phyloP scores from a whole-genome alignment of 1,284 basidiomycete genomes.

The Boletus sp. region DNA sequence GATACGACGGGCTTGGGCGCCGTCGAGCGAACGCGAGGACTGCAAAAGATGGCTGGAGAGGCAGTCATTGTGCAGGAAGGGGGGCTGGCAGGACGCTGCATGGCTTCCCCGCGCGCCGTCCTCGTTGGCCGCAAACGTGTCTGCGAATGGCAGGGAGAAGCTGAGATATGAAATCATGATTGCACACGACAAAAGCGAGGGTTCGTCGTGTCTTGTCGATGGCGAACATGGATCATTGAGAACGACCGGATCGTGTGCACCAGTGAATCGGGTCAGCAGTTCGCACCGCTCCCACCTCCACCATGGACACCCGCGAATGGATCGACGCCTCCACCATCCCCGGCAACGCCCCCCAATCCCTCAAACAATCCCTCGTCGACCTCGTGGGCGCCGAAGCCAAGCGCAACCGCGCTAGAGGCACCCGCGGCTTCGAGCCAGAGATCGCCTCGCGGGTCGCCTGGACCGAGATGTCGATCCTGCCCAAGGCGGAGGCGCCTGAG shows the following conservation, averaged over 20 bases:
- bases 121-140: constrained; percentile 15
- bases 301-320: constrained; percentile 14
- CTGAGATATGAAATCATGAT: constrained; percentile 3
- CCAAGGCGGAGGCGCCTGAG: constrained; percentile 36
- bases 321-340: constrained; percentile 21
- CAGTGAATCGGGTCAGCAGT: too few relatives aligned
- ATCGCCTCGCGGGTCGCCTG: constrained; percentile 22
- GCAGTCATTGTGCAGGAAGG: background rate
- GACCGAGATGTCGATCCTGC: constrained; percentile 38
- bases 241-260: too few relatives aligned
- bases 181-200: too few relatives aligned
- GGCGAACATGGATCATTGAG: too few relatives aligned
- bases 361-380: constrained; percentile 28
- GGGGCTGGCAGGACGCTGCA: constrained; percentile 1
- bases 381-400: constrained; percentile 9
- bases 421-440: constrained; percentile 24
- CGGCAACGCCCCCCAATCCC: constrained; percentile 24
- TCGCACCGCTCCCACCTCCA: too few relatives aligned
- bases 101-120: constrained; percentile 11
- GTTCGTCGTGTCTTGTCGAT: too few relatives aligned
- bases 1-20: background rate
- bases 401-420: constrained; percentile 5
- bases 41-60: background rate
- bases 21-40: background rate
- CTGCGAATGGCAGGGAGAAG: too few relatives aligned